These are phyloP conservation scores for Scedosporium minutisporum DNA, from an alignment of 2,329 filamentous ascomycete species.

Conservation along the genomic window DNA sequence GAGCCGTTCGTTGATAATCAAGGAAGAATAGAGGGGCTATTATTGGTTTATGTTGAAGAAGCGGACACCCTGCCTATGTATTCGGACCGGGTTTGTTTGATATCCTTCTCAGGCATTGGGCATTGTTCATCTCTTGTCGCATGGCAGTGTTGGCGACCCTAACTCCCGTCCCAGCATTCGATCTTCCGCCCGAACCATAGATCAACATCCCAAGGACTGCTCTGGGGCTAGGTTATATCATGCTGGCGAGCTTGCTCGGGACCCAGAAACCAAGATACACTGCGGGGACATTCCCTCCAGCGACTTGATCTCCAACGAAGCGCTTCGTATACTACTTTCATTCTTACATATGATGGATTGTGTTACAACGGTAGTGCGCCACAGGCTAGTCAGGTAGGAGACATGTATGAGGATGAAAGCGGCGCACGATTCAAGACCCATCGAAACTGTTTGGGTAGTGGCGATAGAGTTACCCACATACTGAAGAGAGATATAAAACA, in stretches of 20 bases:
- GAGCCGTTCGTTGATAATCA: background rate
- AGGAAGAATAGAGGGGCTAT: background rate
- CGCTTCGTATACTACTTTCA: no score
- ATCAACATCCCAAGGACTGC: background rate
- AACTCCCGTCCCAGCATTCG: background rate
- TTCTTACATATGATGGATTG: background rate
- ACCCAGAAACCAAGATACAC: background rate
- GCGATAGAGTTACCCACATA: background rate
- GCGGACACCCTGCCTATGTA: background rate
- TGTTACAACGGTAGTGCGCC: background rate
- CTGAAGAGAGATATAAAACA: background rate
- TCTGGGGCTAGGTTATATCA: no score
- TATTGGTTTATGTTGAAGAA: background rate
- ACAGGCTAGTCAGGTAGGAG: no score
- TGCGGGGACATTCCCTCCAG: background rate
- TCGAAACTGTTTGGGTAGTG: background rate
- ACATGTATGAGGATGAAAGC: background rate
- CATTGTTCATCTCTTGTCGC: background rate
- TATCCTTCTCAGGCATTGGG: conserved; percentile 3
- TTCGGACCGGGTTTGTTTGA: conserved; percentile 6
- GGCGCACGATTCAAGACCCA: background rate
- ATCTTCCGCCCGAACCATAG: background rate
- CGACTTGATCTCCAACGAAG: background rate
- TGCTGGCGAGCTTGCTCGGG: background rate
- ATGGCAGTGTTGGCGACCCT: background rate